These are phyloP conservation scores for Cinchona pubescens DNA, from an alignment of 257 asterid genomes.

Conservation along the genomic window DNA sequence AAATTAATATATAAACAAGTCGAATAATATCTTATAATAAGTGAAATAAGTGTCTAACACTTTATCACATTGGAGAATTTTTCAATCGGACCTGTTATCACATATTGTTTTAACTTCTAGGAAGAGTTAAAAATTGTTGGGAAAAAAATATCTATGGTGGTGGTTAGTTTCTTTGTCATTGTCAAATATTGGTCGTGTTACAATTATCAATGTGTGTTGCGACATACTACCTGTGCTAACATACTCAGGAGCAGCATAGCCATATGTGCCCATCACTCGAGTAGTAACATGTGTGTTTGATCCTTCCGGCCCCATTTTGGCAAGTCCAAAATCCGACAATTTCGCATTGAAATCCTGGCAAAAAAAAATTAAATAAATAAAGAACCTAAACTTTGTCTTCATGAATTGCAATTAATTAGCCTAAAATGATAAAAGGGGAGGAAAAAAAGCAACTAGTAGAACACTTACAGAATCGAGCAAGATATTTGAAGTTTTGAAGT, in stretches of 20 bases:
- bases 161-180: too few relatives aligned
- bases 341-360: constrained; percentile 80
- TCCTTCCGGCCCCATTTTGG: constrained; percentile 96
- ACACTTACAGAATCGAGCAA: constrained; percentile 65
- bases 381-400: too few relatives aligned
- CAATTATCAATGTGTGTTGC: background rate
- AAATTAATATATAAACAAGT: too few relatives aligned
- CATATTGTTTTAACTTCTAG: too few relatives aligned
- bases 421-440: background rate
- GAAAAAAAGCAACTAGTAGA: background rate
- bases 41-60: too few relatives aligned
- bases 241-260: constrained; percentile 96
- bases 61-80: too few relatives aligned
- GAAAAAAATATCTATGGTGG: background rate
- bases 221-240: constrained; percentile 66
- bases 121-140: too few relatives aligned
- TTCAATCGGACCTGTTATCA: too few relatives aligned
- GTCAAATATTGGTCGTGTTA: background rate
- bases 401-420: background rate
- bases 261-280: constrained; percentile 92
- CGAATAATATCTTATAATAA: too few relatives aligned
- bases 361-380: too few relatives aligned
- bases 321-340: constrained; percentile 85
- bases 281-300: constrained; percentile 91
- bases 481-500: constrained; percentile 81